Evolutionary conservation across 1,284 basidiomycete species (phyloP).

Genomic region (Irpex lacteus): DNA sequence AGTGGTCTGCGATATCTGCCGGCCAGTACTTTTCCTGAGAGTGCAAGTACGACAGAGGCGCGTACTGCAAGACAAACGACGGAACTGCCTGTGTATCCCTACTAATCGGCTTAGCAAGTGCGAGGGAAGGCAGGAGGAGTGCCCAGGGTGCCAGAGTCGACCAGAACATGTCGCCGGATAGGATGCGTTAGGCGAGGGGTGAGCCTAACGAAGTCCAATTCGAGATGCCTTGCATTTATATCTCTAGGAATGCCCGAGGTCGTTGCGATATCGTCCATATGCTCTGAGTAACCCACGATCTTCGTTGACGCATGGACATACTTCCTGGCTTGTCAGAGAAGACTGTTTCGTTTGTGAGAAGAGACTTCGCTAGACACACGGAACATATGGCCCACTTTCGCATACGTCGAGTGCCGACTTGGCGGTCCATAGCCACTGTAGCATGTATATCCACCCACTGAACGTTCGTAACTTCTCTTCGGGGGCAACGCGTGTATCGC

Average conservation of each 20-base stretch:
- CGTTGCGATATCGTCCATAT: not conserved
- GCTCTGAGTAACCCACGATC: not conserved
- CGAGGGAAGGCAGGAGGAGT: not conserved
- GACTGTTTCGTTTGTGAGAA: not conserved
- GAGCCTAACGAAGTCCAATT: not conserved
- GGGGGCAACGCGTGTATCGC: not conserved
- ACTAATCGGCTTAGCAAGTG: not conserved
- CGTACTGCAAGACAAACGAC: conserved; percentile 25
- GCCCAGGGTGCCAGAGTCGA: not conserved
- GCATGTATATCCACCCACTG: not conserved
- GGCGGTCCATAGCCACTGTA: not conserved
- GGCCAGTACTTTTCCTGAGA: conserved; percentile 31
- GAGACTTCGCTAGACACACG: not conserved
- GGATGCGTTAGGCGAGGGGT: not conserved
- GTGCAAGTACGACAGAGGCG: conserved; percentile 27
- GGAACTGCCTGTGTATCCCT: conserved; percentile 18
- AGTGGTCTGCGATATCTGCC: conserved; percentile 28
- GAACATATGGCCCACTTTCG: not conserved
- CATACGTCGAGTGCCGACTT: not conserved
- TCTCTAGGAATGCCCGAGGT: not conserved
- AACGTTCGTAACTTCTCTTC: not conserved
- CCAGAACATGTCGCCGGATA: not conserved
- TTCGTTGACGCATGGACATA: not conserved
- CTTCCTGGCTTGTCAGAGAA: not conserved
- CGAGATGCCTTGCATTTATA: not conserved